phyloP scores from a whole-genome alignment of 768 basidiomycete genomes.

The Leccinum sublutescens region DNA sequence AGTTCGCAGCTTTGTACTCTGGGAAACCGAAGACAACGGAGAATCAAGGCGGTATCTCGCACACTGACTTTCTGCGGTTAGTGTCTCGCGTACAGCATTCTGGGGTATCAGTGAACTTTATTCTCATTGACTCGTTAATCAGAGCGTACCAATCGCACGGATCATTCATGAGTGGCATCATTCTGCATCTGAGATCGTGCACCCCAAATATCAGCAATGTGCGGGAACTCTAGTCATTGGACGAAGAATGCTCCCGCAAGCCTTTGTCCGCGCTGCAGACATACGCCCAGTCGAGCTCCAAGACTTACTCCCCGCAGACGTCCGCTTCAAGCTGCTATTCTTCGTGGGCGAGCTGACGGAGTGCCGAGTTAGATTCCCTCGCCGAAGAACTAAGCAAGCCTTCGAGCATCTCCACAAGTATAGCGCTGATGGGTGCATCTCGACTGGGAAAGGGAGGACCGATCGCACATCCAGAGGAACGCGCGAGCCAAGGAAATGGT shows the following conservation, averaged over 20 bases:
- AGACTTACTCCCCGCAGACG: slow-evolving; percentile 38
- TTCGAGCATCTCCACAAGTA: slow-evolving; percentile 32
- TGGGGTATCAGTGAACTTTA: neutral
- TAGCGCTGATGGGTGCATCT: slow-evolving; percentile 14
- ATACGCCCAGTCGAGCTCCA: slow-evolving; percentile 39
- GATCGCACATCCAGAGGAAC: too few species aligned
- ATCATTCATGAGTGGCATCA: slow-evolving; percentile 39
- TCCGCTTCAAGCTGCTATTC: slow-evolving; percentile 38
- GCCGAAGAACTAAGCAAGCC: slow-evolving; percentile 29
- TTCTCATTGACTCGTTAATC: slow-evolving; percentile 2
- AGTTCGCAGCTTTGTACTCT: slow-evolving; percentile 66
- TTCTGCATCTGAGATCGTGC: slow-evolving; percentile 35
- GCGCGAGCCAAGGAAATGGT: too few species aligned
- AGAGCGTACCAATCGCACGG: slow-evolving; percentile 40
- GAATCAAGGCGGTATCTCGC: slow-evolving; percentile 33
- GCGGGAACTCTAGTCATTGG: slow-evolving; percentile 37
- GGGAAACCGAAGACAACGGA: slow-evolving; percentile 55
- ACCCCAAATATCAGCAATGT: slow-evolving; percentile 27
- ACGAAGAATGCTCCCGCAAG: slow-evolving; percentile 37
- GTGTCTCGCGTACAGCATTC: neutral
- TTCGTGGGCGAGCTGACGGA: slow-evolving; percentile 34
- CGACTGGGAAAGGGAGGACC: slow-evolving; percentile 1
- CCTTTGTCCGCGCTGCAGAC: slow-evolving; percentile 37
- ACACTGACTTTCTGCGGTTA: slow-evolving; percentile 37
- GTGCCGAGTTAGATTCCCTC: slow-evolving; percentile 21